Evolutionary conservation across 345 rosid species (phyloP).

Genomic region (Populus pruinosa): DNA sequence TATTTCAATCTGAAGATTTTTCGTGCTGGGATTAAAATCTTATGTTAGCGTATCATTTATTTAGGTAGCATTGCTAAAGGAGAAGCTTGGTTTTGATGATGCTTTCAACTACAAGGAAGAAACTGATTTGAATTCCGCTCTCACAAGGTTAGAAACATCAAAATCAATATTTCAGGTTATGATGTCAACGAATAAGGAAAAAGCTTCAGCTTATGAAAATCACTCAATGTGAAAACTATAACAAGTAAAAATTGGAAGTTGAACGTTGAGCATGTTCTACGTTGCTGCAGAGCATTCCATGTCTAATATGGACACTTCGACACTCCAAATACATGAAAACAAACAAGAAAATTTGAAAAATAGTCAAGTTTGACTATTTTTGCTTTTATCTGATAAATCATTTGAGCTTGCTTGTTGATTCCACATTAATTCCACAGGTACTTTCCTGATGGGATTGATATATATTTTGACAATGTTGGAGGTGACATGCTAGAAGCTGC

Average conservation of each 20-base stretch:
- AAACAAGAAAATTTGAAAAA: too few species aligned
- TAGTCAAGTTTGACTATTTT: too few species aligned
- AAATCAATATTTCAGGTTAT: not conserved
- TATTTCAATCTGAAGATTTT: not conserved
- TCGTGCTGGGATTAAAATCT: not conserved
- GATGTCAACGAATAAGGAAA: too few species aligned
- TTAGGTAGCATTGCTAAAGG: slow-evolving; percentile 47
- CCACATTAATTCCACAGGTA: slow-evolving; percentile 22
- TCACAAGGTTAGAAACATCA: slow-evolving; percentile 24
- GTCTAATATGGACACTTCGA: too few species aligned
- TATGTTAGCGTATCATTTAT: not conserved
- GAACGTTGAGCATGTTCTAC: too few species aligned
- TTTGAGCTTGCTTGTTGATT: not conserved
- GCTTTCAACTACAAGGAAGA: slow-evolving; percentile 56
- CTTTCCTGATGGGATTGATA: slow-evolving; percentile 55
- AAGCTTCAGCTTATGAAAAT: too few species aligned
- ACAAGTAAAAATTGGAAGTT: too few species aligned
- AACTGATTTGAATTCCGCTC: slow-evolving; percentile 37
- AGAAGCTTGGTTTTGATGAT: slow-evolving; percentile 51
- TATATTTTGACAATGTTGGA: slow-evolving; percentile 65
- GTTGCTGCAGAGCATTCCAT: too few species aligned
- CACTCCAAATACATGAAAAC: too few species aligned
- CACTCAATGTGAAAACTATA: too few species aligned
- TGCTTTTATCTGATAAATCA: too few species aligned
- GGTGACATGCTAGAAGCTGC: slow-evolving; percentile 54